These are phyloP conservation scores for Tulasnella sp. DNA, from an alignment of 768 basidiomycete species.

Conservation along the genomic window DNA sequence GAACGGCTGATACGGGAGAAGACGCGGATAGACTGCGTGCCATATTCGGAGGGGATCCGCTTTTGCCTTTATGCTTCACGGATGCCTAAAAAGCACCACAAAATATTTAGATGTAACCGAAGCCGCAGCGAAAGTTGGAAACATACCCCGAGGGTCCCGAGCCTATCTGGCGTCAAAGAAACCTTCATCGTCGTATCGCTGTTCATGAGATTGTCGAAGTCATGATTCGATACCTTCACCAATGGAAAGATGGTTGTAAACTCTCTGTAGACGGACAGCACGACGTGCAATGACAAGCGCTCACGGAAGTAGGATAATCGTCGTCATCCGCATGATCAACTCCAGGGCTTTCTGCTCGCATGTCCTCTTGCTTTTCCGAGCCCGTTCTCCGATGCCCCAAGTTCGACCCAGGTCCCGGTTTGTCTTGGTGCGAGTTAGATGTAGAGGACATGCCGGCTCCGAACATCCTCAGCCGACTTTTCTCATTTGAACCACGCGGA, in stretches of 20 bases:
- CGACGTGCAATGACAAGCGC: neutral
- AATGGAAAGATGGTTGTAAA: neutral
- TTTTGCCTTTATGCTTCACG: constrained; percentile 15
- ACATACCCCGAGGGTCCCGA: constrained; percentile 87
- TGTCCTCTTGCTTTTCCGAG: too few relatives aligned
- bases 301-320: constrained; percentile 2
- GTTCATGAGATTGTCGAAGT: constrained; percentile 89
- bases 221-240: constrained; percentile 22
- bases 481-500: constrained; percentile 4
- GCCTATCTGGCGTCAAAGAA: constrained; percentile 85
- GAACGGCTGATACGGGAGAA: neutral
- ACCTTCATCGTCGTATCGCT: constrained; percentile 89
- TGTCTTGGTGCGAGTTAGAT: too few relatives aligned
- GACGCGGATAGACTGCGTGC: neutral
- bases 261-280: neutral
- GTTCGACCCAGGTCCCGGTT: too few relatives aligned
- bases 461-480: constrained; percentile 6
- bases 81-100: constrained; percentile 10
- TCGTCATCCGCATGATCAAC: constrained; percentile 4
- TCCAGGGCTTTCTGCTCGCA: neutral
- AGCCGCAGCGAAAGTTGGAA: neutral
- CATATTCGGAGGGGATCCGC: neutral
- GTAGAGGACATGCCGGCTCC: neutral
- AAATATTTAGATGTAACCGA: neutral
- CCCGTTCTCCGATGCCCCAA: too few relatives aligned